Evolutionary conservation across 2,329 filamentous ascomycete genomes (phyloP), one percentile per base, ranked within the genome.

Genomic region (Monosporascus sp.): DNA sequence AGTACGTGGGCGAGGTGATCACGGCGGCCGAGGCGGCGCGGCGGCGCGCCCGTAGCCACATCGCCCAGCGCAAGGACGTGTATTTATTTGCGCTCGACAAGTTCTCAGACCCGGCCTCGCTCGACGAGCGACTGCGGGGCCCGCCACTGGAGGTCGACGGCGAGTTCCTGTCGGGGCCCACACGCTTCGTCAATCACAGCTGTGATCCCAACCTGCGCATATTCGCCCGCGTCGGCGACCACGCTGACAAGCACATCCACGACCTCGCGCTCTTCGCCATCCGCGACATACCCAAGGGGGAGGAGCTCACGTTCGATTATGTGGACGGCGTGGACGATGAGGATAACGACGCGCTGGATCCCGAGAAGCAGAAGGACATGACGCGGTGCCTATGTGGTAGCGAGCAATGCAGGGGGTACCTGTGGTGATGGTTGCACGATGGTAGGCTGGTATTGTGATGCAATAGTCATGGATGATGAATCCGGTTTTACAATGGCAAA

Each of bases 1-100:
- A 80, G 7, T 95, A 94, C 63, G 77, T 91, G 7, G 89, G 90
- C 14, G 85, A 88, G 66, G 75, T 88, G 53, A 84, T 89, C 60
- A 85, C 83, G 1, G 74, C 77, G 0, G 61, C 68, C 2, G 84
- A 92, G 70, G 88, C 89, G 0, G 78, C 85, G 17, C 73, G 75
- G 2, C 83, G 90, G 3, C 85, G 89, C 7, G 72, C 74, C 1
- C 70, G 74, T 0, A 79, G 83, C 2, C 73, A 75, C 31, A 70
- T 80, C 3, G 78, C 79, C 0, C 76, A 81, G 54, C 77, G 77
- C n/a, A 92, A 92, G 61, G 85, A 88, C 22, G 83, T 88, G 0
- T 94, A 94, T 60, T 78, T 94, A 1, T 94, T 93, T 67, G 83
- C 80, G 1, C 81, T 95, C 1, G 90, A 95, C 74, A 94, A 94